Evolutionary conservation across 2,329 filamentous ascomycete genomes (phyloP).

Genomic region (Penicillium sp.): DNA sequence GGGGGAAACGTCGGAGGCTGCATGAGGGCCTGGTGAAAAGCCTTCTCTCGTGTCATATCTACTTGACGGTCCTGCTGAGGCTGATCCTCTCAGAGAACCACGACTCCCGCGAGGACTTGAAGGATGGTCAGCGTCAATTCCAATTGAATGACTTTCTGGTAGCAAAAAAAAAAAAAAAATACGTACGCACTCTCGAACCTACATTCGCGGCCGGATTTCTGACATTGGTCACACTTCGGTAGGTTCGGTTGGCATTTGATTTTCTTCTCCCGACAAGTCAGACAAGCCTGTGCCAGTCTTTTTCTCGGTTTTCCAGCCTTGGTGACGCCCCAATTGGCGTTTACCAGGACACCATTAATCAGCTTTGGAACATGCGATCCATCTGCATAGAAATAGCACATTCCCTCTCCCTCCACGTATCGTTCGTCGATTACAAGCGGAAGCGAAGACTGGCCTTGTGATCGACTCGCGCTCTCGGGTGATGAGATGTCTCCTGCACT

Average conservation of each 20-base stretch:
- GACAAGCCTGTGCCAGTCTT: conserved; percentile 84
- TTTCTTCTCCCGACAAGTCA: conserved; percentile 94
- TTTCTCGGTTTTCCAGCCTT: conserved; percentile 94
- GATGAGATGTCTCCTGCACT: conserved; percentile 14
- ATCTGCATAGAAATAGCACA: conserved; percentile 85
- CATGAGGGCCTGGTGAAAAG: conserved; percentile 14
- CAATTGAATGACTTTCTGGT: neutral
- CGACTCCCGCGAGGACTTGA: conserved; percentile 37
- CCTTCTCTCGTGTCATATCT: conserved; percentile 25
- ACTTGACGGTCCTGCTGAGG: conserved; percentile 17
- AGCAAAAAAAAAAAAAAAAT: conserved; percentile 27
- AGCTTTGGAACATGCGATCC: conserved; percentile 77
- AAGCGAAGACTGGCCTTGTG: conserved; percentile 19
- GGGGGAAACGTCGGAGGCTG: conserved; percentile 21
- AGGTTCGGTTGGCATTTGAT: conserved; percentile 93
- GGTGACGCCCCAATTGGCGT: conserved; percentile 89
- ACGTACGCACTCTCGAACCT: conserved; percentile 84
- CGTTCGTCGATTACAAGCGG: conserved; percentile 43
- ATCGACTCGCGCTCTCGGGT: conserved; percentile 13
- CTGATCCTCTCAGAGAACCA: conserved; percentile 24
- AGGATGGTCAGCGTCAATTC: conserved; percentile 8
- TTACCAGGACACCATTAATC: conserved; percentile 83
- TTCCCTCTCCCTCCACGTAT: conserved; percentile 68
- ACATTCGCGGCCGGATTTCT: conserved; percentile 85
- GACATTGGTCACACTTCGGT: conserved; percentile 85